Evolutionary conservation across 192 early-diverging fungal genomes (phyloP).

Genomic region (Gonapodya sp.): DNA sequence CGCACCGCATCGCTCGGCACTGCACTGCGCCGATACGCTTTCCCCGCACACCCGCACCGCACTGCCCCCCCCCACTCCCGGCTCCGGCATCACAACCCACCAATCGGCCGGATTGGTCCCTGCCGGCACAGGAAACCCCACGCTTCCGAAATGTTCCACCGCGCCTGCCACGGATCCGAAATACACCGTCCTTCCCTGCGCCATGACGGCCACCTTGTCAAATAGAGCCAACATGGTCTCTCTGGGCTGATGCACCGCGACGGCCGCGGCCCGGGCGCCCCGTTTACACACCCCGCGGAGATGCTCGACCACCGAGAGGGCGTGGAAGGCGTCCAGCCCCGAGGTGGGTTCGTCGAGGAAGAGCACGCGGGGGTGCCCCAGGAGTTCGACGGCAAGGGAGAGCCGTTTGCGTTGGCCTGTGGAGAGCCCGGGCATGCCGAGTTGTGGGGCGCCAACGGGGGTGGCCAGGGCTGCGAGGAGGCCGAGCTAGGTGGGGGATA

Average conservation of each 20-base stretch:
- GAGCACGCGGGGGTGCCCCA: conserved; percentile 65
- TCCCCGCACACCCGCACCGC: background rate
- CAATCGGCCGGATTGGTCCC: background rate
- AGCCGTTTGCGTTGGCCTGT: conserved; percentile 84
- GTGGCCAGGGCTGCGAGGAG: background rate
- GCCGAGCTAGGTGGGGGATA: background rate
- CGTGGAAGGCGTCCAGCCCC: conserved; percentile 53
- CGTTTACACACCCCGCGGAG: conserved; percentile 47
- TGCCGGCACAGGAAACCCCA: background rate
- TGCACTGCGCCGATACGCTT: background rate
- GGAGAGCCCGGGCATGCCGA: conserved; percentile 49
- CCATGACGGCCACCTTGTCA: conserved; percentile 68
- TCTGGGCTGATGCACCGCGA: conserved; percentile 79
- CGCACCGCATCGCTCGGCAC: too few species aligned
- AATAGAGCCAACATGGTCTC: conserved; percentile 74
- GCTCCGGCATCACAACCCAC: background rate
- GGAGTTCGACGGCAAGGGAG: conserved; percentile 76
- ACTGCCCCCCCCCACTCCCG: background rate
- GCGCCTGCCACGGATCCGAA: conserved; percentile 46
- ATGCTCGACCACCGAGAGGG: conserved; percentile 43
- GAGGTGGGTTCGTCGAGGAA: conserved; percentile 89
- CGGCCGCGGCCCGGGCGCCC: conserved; percentile 55
- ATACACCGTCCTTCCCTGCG: conserved; percentile 73
- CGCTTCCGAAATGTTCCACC: background rate
- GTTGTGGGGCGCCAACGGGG: background rate